phyloP scores from a whole-genome alignment of 306 rosid genomes.

The Inga oerstediana region DNA sequence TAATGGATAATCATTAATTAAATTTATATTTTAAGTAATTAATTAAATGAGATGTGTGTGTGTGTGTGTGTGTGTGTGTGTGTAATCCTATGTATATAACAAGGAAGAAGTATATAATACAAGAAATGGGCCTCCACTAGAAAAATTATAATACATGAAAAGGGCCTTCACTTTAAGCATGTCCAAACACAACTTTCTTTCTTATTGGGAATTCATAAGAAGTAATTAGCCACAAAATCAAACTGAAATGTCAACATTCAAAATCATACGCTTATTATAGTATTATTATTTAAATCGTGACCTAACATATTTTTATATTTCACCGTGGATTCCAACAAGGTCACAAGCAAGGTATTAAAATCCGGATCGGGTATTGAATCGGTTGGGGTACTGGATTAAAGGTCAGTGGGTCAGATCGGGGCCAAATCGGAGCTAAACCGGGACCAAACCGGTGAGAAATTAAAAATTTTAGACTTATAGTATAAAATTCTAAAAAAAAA shows the following conservation, averaged over 20 bases:
- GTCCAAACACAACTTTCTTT: not conserved
- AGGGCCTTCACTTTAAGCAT: not conserved
- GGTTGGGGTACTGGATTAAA: too few relatives aligned
- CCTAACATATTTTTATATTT: not conserved
- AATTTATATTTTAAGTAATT: not conserved
- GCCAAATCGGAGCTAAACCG: too few relatives aligned
- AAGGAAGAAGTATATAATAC: too few relatives aligned
- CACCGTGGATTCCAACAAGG: not conserved
- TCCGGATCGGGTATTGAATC: too few relatives aligned
- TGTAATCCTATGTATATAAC: too few relatives aligned
- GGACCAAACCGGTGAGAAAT: too few relatives aligned
- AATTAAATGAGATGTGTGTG: not conserved
- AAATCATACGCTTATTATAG: not conserved
- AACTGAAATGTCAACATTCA: not conserved
- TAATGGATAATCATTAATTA: not conserved
- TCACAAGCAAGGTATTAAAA: not conserved
- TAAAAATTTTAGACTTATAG: too few relatives aligned
- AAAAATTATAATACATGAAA: not conserved
- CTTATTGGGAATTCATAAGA: not conserved
- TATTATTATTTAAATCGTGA: not conserved
- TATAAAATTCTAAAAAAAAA: too few relatives aligned
- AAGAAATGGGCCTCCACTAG: too few relatives aligned
- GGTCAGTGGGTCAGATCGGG: too few relatives aligned
- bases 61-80: too few relatives aligned
- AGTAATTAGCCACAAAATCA: not conserved